Base-by-base conservation (phyloP, 1,139 yeast species). In the Geotrichum bryndzae region DNA sequence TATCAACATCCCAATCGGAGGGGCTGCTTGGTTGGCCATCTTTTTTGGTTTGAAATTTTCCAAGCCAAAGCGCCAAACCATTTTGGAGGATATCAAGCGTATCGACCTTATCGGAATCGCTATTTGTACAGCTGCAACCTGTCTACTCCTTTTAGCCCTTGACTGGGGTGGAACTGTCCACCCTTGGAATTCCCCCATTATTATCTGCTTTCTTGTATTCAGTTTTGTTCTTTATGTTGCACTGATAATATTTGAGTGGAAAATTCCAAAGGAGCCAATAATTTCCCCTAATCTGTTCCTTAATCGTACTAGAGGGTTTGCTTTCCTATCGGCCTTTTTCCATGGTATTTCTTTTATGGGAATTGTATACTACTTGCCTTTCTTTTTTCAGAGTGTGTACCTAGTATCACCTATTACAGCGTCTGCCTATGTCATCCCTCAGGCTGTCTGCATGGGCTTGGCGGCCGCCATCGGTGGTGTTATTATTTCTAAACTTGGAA, bases 1-100 rank as follows among this genome's bases (percentile, higher is more conserved):
- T 72, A 78, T 88, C 67, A 88, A 87, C 70, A 70, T 88, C 59
- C 90, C 92, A 3, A 75, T 86, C 51, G 89, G 88, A 15, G 90
- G 87, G 0, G 65, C 79, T 1, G 84, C 87, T 0, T 72, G 81
- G 29, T 69, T 74, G 0, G 69, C 73, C 0, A 68, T 82, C 33
- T 76, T 84, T 54, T 54, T 76, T 7, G 65, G 78, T 27, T 77
- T 81, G 48, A 64, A 64, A 50, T 23, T 85, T 79, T 51, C 27
- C 10, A 10, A 50, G 18, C 54, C 52, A 10, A 23, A 29, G 13
- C 35, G 23, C 11, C 56, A 51, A n/a, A 25, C 59, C 3, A 8
- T 79, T 38, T 67, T 67, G 51, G 72, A 70, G 35, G 84, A 82
- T 63, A 66, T 84, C n/a, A 58, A 57, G 45, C 66, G 72, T 48